Evolutionary conservation across 2,329 filamentous ascomycete genomes (phyloP).

Genomic region (Aspergillus felis): DNA sequence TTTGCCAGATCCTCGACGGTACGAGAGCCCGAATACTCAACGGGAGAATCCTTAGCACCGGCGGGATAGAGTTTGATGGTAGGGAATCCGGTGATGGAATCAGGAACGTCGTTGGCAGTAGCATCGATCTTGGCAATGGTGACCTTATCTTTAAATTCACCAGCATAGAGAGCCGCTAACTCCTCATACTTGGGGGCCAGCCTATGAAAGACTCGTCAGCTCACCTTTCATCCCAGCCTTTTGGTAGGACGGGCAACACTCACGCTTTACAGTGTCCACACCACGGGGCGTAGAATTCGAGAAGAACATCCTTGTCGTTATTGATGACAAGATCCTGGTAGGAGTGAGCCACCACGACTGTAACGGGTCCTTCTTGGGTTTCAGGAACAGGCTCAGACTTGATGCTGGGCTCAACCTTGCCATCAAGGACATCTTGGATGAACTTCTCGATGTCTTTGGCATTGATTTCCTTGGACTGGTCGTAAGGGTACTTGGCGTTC

Average conservation of each 20-base stretch:
- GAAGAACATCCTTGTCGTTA: constrained; percentile 90
- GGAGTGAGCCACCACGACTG: constrained; percentile 84
- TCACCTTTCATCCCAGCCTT: neutral
- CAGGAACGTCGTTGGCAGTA: constrained; percentile 91
- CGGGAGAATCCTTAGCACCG: constrained; percentile 75
- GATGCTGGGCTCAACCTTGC: constrained; percentile 92
- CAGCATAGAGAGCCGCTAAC: constrained; percentile 55
- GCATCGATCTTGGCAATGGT: constrained; percentile 88
- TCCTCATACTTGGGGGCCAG: constrained; percentile 66
- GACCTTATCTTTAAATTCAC: constrained; percentile 55
- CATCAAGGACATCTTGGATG: constrained; percentile 76
- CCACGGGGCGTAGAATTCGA: constrained; percentile 97
- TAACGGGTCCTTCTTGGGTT: constrained; percentile 84
- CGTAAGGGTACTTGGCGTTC: constrained; percentile 96
- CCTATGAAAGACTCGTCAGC: constrained; percentile 25
- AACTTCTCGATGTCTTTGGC: constrained; percentile 72
- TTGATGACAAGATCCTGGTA: constrained; percentile 91
- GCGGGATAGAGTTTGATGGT: constrained; percentile 98
- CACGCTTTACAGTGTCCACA: constrained; percentile 67
- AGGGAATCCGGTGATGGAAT: constrained; percentile 95
- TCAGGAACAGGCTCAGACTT: constrained; percentile 98
- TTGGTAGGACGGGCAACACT: constrained; percentile 21
- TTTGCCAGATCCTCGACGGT: constrained; percentile 86
- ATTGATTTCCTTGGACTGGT: constrained; percentile 76
- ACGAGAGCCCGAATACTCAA: constrained; percentile 84